These are phyloP conservation scores for Hortaea sp. DNA, from an alignment of 2,329 filamentous ascomycete genomes.

Conservation along the genomic window DNA sequence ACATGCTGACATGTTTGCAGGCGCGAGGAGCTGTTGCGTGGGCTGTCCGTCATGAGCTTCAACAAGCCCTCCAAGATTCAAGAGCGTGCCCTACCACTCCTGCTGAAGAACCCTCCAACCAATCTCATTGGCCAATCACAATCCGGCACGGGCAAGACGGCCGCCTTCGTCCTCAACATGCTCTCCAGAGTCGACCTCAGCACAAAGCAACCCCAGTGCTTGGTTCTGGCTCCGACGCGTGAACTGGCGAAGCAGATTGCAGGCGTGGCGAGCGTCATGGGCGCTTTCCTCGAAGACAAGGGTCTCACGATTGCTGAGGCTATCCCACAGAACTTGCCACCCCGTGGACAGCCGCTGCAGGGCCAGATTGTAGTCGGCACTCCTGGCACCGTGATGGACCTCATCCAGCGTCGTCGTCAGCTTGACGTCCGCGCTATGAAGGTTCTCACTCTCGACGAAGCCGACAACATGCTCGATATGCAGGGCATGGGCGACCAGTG, in stretches of 20 bases:
- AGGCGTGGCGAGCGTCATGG: slow-evolving; percentile 73
- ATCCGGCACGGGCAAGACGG: slow-evolving; percentile 96
- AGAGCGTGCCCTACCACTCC: slow-evolving; percentile 82
- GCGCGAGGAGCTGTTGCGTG: slow-evolving; percentile 58
- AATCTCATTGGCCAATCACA: slow-evolving; percentile 99
- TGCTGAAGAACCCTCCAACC: slow-evolving; percentile 72
- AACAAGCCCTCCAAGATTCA: slow-evolving; percentile 96
- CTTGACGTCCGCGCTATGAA: slow-evolving; percentile 64
- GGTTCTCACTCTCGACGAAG: slow-evolving; percentile 87
- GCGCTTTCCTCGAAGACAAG: slow-evolving; percentile 57
- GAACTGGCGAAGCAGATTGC: slow-evolving; percentile 93
- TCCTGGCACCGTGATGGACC: slow-evolving; percentile 82
- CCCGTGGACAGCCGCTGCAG: slow-evolving; percentile 57
- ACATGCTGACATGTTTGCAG: slow-evolving; percentile 27
- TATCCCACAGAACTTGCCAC: slow-evolving; percentile 64
- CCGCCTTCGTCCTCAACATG: slow-evolving; percentile 88
- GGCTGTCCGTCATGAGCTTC: slow-evolving; percentile 74
- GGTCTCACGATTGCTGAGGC: slow-evolving; percentile 69
- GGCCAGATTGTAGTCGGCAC: slow-evolving; percentile 84
- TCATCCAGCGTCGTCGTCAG: slow-evolving; percentile 60
- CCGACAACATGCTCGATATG: slow-evolving; percentile 97
- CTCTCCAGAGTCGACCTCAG: slow-evolving; percentile 73
- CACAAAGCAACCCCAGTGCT: slow-evolving; percentile 65
- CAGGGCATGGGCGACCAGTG: slow-evolving; percentile 94
- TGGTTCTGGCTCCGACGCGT: slow-evolving; percentile 83